Evolutionary conservation across 768 basidiomycete genomes (phyloP), one percentile per base, ranked within the genome.

Genomic region (Mycena albidolilacea): DNA sequence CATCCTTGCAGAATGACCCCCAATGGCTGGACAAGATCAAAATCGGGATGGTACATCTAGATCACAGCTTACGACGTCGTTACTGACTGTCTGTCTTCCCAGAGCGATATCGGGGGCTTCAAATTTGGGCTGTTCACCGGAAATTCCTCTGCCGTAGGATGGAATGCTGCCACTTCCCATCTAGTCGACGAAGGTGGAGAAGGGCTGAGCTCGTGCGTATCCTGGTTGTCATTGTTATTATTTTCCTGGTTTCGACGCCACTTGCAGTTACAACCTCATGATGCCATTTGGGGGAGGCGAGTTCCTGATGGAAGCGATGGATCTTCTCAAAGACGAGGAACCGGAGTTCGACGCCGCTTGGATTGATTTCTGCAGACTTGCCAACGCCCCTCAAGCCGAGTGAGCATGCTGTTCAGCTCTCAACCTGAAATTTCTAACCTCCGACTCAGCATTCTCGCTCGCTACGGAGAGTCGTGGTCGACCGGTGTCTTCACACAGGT

Each of bases 231-330:
- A 30, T 30, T 4, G 30, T 9, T n/a, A 3, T 19, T 48, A 35
- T 46, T 37, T n/a, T 30, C n/a, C 58, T 7, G 39, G 23, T 65
- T 19, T 54, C 17, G 54, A 55, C 11, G n/a, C 3, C 23, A n/a
- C 50, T 23, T 50, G 0, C 63, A 66, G 67, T 5, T 55, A 66
- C 43, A 54, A 71, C 23, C 61, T 72, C 17, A 64, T 68, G 57
- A 50, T 75, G 44, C 59, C 52, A 7, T 66, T 63, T 19, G 58
- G 37, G 9, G 84, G 82, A 6, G 82, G 83, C 14, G 84, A 84
- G 69, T 81, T 85, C 64, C 67, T 84, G 38, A 85, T 85, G 83
- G 84, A 85, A 63, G 79, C 79, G n/a, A 82, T 84, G 82, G 82
- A 84, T 43, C 59, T 84, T 14, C 82, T 84, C 41, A 81, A 79